Percentiles rank a stretch among this genome's conserved stretches.
phyloP scores from a whole-genome alignment of 192 early-diverging fungal genomes.

The Backusella australiensis region DNA sequence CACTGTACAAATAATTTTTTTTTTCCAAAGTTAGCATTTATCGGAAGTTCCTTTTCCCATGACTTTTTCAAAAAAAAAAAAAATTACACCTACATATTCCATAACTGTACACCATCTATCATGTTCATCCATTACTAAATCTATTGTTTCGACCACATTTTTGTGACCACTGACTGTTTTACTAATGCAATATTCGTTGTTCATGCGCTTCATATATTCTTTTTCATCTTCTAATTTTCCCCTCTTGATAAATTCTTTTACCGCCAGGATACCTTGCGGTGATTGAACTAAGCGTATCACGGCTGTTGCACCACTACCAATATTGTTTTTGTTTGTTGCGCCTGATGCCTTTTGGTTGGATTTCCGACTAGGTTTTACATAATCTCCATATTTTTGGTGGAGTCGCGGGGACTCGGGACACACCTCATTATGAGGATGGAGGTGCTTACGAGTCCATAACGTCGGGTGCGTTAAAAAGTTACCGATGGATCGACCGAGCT shows the following conservation, averaged over 20 bases:
- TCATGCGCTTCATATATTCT: slow-evolving; percentile 94
- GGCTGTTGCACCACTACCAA: slow-evolving; percentile 90
- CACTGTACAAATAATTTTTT: slow-evolving; percentile 55
- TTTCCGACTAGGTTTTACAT: slow-evolving; percentile 15
- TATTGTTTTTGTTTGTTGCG: slow-evolving; percentile 36
- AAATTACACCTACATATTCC: slow-evolving; percentile 47
- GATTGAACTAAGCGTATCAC: slow-evolving; percentile 76
- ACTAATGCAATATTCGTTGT: slow-evolving; percentile 93
- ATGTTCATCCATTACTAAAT: slow-evolving; percentile 91
- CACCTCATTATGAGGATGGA: neutral
- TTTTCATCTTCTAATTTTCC: slow-evolving; percentile 85
- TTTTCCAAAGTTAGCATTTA: neutral
- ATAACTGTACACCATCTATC: slow-evolving; percentile 80
- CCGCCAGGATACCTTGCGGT: slow-evolving; percentile 61
- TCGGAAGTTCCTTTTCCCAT: neutral
- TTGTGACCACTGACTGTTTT: slow-evolving; percentile 82
- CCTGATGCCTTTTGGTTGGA: neutral
- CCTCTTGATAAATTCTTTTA: slow-evolving; percentile 88
- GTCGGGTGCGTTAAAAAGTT: neutral
- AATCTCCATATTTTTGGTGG: slow-evolving; percentile 23
- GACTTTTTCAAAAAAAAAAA: neutral
- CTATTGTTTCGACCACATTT: slow-evolving; percentile 92
- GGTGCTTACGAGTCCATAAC: slow-evolving; percentile 1
- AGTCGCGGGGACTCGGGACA: slow-evolving; percentile 9
- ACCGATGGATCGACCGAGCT: slow-evolving; percentile 3